phyloP scores from a whole-genome alignment of 805 yeast species.

The Yamadazyma ubonensis region DNA sequence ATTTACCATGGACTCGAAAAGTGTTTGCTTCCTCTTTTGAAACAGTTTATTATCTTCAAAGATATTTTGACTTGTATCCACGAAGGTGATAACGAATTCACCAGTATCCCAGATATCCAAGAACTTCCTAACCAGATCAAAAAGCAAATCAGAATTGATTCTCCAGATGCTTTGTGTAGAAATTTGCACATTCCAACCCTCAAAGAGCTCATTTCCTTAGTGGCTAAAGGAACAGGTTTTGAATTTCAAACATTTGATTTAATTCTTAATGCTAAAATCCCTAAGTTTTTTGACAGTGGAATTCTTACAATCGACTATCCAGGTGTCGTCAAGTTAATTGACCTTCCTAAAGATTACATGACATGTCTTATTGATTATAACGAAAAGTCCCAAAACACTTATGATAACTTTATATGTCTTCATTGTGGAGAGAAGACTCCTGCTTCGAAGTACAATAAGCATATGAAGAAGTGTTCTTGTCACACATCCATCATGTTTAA shows the following conservation, averaged over 20 bases:
- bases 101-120: constrained; percentile 18
- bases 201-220: constrained; percentile 16
- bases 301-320: constrained; percentile 47
- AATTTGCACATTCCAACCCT: constrained; percentile 26
- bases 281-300: constrained; percentile 22
- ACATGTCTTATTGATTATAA: constrained; percentile 25
- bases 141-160: constrained; percentile 18
- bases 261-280: constrained; percentile 25
- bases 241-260: constrained; percentile 24
- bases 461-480: constrained; percentile 25
- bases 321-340: constrained; percentile 51
- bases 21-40: constrained; percentile 31
- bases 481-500: constrained; percentile 27
- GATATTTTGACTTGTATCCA: constrained; percentile 32
- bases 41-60: constrained; percentile 33
- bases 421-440: constrained; percentile 30
- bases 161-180: constrained; percentile 24
- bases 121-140: constrained; percentile 18
- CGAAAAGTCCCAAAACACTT: constrained; percentile 12
- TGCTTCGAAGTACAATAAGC: constrained; percentile 20
- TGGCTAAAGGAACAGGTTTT: constrained; percentile 14
- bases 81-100: constrained; percentile 26
- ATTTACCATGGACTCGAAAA: constrained; percentile 22
- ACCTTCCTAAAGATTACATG: constrained; percentile 46
- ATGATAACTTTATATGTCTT: constrained; percentile 32